phyloP scores from a whole-genome alignment of 176 grass and related monocot species.

The Cenchrus purpureus region DNA sequence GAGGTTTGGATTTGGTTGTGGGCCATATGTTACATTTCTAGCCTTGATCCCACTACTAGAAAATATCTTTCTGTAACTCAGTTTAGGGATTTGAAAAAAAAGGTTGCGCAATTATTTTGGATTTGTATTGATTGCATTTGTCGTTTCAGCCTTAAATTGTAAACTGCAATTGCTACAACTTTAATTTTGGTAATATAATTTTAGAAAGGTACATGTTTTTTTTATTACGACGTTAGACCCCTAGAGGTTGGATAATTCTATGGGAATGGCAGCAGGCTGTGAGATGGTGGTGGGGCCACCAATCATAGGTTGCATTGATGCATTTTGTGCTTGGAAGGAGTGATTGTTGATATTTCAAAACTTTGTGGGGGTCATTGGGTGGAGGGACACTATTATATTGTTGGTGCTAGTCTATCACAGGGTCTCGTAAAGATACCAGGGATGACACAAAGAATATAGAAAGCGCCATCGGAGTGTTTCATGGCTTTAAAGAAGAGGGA shows the following conservation, averaged over 20 bases:
- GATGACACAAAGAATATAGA: background rate
- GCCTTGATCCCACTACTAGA: background rate
- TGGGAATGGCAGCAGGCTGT: background rate
- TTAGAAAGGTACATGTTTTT: background rate
- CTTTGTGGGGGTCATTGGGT: background rate
- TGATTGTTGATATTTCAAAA: background rate
- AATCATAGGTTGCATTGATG: too few relatives aligned
- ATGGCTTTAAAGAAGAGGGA: background rate
- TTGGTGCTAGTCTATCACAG: background rate
- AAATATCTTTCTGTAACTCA: background rate
- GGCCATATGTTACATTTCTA: background rate
- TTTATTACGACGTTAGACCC: background rate
- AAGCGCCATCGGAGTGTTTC: background rate
- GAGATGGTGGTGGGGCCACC: background rate
- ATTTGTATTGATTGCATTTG: background rate
- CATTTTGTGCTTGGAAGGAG: background rate
- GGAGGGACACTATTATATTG: accelerated
- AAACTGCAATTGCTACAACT: background rate
- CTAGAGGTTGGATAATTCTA: background rate
- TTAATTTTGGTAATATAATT: background rate
- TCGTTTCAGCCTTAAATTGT: background rate
- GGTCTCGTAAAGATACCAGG: background rate
- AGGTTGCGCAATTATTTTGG: background rate
- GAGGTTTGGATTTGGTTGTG: background rate
- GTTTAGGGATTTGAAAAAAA: background rate